Conservation (phyloP, 1,284 basidiomycete species). For the Malassezia caprae region DNA sequence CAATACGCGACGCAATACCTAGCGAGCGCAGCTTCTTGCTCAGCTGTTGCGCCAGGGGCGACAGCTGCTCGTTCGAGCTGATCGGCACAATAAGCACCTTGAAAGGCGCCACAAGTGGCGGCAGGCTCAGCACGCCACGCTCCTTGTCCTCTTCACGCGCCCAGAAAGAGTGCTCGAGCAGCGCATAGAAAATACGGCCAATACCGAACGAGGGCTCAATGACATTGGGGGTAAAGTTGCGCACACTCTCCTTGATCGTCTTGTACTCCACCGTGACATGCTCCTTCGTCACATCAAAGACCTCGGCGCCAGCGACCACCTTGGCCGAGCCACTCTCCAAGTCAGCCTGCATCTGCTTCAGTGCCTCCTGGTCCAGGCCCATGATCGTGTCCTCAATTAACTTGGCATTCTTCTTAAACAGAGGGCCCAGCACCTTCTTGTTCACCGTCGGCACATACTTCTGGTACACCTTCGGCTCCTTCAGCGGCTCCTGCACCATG, state of each 20-base stretch:
- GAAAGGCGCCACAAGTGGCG: constrained; percentile 81
- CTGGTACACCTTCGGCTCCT: constrained; percentile 67
- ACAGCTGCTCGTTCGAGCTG: constrained; percentile 73
- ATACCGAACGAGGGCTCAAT: constrained; percentile 98
- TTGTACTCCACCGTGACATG: constrained; percentile 70
- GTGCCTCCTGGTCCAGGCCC: constrained; percentile 60
- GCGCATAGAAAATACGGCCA: constrained; percentile 84
- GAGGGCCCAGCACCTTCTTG: constrained; percentile 80
- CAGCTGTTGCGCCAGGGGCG: constrained; percentile 74
- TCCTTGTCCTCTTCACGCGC: constrained; percentile 64
- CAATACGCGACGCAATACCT: constrained; percentile 82
- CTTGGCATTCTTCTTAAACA: constrained; percentile 74
- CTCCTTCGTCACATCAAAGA: constrained; percentile 62
- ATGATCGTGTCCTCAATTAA: constrained; percentile 62
- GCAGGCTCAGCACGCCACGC: constrained; percentile 66
- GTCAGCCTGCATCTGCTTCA: constrained; percentile 63
- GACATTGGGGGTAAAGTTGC: constrained; percentile 93
- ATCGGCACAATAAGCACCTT: constrained; percentile 95
- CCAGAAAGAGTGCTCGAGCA: constrained; percentile 96
- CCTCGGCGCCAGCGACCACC: constrained; percentile 56
- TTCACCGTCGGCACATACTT: constrained; percentile 69
- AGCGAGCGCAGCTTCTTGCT: constrained; percentile 74
- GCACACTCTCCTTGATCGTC: constrained; percentile 82
- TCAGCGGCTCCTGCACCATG: constrained; percentile 71
- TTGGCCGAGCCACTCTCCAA: constrained; percentile 54